These are phyloP conservation scores for Fistulina hepatica DNA, from an alignment of 1,284 basidiomycete species.

Conservation along the genomic window DNA sequence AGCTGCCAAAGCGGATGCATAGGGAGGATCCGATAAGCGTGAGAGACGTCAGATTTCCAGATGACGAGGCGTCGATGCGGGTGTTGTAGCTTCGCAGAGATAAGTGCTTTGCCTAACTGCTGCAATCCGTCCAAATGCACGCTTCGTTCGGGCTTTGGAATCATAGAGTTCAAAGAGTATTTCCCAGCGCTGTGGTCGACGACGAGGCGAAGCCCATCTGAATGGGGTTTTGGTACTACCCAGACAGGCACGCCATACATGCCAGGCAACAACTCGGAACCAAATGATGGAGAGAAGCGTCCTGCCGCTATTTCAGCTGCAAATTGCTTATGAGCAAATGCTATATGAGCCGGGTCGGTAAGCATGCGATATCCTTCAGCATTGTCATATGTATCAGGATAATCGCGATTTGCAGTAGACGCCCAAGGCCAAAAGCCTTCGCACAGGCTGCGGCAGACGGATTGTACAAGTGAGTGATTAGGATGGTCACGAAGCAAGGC, in stretches of 20 bases:
- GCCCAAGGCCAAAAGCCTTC: constrained; percentile 35
- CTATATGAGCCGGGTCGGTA: constrained; percentile 5
- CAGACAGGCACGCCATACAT: constrained; percentile 35
- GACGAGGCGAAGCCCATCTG: constrained; percentile 28
- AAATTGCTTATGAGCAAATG: constrained; percentile 24
- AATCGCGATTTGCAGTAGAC: constrained; percentile 11
- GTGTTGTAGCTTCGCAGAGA: constrained; percentile 1
- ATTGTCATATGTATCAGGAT: no score
- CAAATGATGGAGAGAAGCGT: constrained; percentile 28
- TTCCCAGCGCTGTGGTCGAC: constrained; percentile 26
- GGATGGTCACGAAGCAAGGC: constrained; percentile 22
- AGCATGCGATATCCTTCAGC: no score
- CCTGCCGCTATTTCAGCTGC: constrained; percentile 23
- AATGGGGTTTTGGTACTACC: constrained; percentile 29
- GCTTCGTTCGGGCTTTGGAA: constrained; percentile 15
- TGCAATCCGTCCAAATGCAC: constrained; percentile 21
- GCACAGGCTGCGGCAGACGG: constrained; percentile 21
- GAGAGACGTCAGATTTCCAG: constrained; percentile 30
- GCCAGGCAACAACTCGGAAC: constrained; percentile 28
- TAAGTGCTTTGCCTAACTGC: constrained; percentile 17
- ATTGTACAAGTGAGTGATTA: constrained; percentile 26
- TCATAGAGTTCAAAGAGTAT: constrained; percentile 29
- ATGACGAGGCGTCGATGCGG: constrained; percentile 14
- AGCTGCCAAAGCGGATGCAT: constrained; percentile 33
- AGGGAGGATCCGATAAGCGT: constrained; percentile 28